These are phyloP conservation scores for Rhododendron mucronatum DNA, from an alignment of 148 eudicot genomes.

Conservation along the genomic window DNA sequence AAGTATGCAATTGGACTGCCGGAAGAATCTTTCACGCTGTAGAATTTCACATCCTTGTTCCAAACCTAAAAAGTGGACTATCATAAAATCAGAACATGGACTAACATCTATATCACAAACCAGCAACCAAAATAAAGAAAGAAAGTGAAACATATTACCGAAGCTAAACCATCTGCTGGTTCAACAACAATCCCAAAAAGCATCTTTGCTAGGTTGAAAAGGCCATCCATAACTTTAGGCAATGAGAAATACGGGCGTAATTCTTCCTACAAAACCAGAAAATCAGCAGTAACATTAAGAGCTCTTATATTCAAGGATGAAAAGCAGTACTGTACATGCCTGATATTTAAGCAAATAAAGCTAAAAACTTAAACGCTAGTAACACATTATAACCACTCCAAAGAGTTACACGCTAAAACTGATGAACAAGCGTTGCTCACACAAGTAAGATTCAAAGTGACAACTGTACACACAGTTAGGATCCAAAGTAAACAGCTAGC, in stretches of 20 bases:
- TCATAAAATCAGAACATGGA: slow-evolving; percentile 7
- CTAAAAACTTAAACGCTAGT: too few relatives aligned
- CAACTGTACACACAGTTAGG: too few relatives aligned
- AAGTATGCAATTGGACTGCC: slow-evolving; percentile 78
- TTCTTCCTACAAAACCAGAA: slow-evolving; percentile 62
- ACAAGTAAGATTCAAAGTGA: too few relatives aligned
- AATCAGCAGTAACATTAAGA: background rate
- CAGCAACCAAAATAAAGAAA: background rate
- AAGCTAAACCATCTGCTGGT: slow-evolving; percentile 90
- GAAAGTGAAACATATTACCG: slow-evolving; percentile 11
- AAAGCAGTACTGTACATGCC: background rate
- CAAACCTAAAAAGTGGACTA: slow-evolving; percentile 51
- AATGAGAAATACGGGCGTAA: slow-evolving; percentile 94
- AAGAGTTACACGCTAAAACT: too few relatives aligned
- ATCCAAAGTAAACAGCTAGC: too few relatives aligned
- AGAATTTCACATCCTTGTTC: slow-evolving; percentile 82
- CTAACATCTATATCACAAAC: slow-evolving; percentile 19
- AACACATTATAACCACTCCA: too few relatives aligned
- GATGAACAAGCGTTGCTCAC: too few relatives aligned
- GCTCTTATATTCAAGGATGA: background rate
- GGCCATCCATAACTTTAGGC: slow-evolving; percentile 98
- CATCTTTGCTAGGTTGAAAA: slow-evolving; percentile 73
- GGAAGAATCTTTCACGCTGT: slow-evolving; percentile 72
- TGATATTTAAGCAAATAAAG: background rate
- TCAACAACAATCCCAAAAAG: slow-evolving; percentile 68